These are phyloP conservation scores for Xylariales sp. DNA, from an alignment of 2,329 filamentous ascomycete genomes.

Conservation along the genomic window DNA sequence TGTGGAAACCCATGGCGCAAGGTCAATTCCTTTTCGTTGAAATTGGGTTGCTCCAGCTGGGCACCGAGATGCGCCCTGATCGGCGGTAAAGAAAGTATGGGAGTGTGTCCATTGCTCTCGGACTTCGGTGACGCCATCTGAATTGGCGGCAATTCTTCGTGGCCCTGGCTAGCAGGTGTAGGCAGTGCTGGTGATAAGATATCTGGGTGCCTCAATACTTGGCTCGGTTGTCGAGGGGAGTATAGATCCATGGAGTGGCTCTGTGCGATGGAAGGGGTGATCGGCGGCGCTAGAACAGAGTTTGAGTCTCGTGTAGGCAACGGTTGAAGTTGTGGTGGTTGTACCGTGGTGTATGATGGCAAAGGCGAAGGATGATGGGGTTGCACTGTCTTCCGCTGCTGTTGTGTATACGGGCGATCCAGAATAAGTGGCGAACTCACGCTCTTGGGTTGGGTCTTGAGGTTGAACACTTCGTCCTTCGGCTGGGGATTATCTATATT, in stretches of 20 bases:
- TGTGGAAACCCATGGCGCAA: conserved; percentile 23
- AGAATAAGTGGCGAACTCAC: neutral
- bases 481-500: conserved; percentile 3
- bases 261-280: conserved; percentile 22
- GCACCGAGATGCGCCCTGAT: conserved; percentile 27
- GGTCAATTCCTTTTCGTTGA: conserved; percentile 18
- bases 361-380: neutral
- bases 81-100: conserved; percentile 36
- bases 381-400: neutral
- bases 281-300: conserved; percentile 23
- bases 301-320: conserved; percentile 4
- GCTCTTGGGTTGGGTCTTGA: neutral
- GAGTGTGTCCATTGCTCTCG: conserved; percentile 28
- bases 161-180: conserved; percentile 20
- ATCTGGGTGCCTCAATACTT: conserved; percentile 25
- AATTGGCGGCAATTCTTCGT: conserved; percentile 29
- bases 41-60: conserved; percentile 25
- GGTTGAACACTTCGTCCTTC: neutral
- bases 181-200: conserved; percentile 27
- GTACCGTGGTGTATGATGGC: neutral
- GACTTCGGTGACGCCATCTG: conserved; percentile 33
- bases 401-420: neutral
- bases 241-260: conserved; percentile 18
- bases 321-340: conserved; percentile 5
- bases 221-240: conserved; percentile 18